These are phyloP conservation scores for Cryphonectria nitschkei DNA, from an alignment of 2,329 filamentous ascomycete species.

Conservation along the genomic window DNA sequence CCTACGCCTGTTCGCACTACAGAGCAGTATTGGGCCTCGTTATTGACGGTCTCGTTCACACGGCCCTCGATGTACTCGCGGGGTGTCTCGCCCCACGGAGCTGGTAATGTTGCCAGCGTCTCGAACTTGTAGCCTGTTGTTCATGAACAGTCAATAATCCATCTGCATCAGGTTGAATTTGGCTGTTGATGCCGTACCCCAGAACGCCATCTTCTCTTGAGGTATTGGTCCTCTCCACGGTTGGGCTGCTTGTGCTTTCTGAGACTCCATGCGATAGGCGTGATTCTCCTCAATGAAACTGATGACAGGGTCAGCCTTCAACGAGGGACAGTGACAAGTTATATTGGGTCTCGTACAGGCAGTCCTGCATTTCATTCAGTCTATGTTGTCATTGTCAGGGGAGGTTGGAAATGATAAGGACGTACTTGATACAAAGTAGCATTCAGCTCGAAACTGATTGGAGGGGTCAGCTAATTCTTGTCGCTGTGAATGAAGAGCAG, in stretches of 20 bases:
- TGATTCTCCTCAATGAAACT: slow-evolving; percentile 96
- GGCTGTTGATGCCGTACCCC: slow-evolving; percentile 64
- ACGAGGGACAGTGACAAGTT: background rate
- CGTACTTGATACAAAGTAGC: slow-evolving; percentile 85
- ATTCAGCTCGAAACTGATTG: slow-evolving; percentile 86
- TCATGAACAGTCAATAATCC: background rate
- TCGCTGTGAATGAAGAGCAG: background rate
- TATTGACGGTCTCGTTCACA: slow-evolving; percentile 74
- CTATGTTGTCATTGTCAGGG: slow-evolving; percentile 30
- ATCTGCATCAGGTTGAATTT: background rate
- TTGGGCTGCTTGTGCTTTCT: slow-evolving; percentile 60
- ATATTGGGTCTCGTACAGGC: slow-evolving; percentile 50
- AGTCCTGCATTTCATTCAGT: slow-evolving; percentile 45
- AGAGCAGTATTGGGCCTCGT: slow-evolving; percentile 94
- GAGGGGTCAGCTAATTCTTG: slow-evolving; percentile 23
- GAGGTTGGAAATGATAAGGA: slow-evolving; percentile 14
- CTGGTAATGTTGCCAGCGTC: slow-evolving; percentile 75
- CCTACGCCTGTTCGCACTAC: slow-evolving; percentile 89
- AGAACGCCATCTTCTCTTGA: slow-evolving; percentile 86
- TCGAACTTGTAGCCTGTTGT: slow-evolving; percentile 91
- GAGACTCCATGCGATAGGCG: slow-evolving; percentile 67
- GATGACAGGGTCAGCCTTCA: slow-evolving; percentile 28
- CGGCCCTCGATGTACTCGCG: slow-evolving; percentile 80
- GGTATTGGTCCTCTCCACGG: slow-evolving; percentile 48
- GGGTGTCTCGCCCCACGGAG: slow-evolving; percentile 72